Evolutionary conservation across 768 basidiomycete genomes (phyloP).

Genomic region (Pholiota conissans): DNA sequence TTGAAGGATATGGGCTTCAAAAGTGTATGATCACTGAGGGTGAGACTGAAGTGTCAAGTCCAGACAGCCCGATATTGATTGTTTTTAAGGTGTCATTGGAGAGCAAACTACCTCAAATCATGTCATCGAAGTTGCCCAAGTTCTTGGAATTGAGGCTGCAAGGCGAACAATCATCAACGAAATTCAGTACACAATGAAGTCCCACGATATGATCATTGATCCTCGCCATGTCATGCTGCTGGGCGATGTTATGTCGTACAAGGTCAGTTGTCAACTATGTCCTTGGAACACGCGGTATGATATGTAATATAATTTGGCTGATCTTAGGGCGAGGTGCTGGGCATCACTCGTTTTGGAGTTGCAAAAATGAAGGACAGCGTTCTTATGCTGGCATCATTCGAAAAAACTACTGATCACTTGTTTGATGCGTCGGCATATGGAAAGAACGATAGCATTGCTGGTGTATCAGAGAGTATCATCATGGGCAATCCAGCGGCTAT

Average conservation of each 20-base stretch:
- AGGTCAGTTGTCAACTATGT: slow-evolving; percentile 50
- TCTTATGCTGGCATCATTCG: slow-evolving; percentile 98
- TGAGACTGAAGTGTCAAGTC: slow-evolving; percentile 29
- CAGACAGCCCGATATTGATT: background rate
- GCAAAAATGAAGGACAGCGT: slow-evolving; percentile 99
- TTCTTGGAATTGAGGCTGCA: slow-evolving; percentile 98
- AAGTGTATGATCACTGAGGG: slow-evolving; percentile 98
- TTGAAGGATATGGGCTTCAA: slow-evolving; percentile 96
- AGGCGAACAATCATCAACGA: slow-evolving; percentile 93
- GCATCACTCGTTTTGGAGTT: slow-evolving; percentile 98
- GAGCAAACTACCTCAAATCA: slow-evolving; percentile 94
- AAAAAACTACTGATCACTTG: slow-evolving; percentile 98
- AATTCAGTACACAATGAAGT: slow-evolving; percentile 95
- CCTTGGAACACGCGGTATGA: background rate
- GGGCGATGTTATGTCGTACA: slow-evolving; percentile 98
- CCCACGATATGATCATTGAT: slow-evolving; percentile 98
- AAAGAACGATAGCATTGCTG: slow-evolving; percentile 92
- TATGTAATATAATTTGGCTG: slow-evolving; percentile 1
- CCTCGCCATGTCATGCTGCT: slow-evolving; percentile 98
- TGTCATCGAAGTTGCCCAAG: slow-evolving; percentile 92
- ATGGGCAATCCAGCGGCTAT: slow-evolving; percentile 96
- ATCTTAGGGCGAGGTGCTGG: slow-evolving; percentile 90
- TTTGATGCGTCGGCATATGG: slow-evolving; percentile 97
- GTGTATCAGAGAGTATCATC: slow-evolving; percentile 99
- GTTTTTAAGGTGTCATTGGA: slow-evolving; percentile 80